Evolutionary conservation across 2,329 filamentous ascomycete species (phyloP).

Genomic region (Podosphaera xanthii): DNA sequence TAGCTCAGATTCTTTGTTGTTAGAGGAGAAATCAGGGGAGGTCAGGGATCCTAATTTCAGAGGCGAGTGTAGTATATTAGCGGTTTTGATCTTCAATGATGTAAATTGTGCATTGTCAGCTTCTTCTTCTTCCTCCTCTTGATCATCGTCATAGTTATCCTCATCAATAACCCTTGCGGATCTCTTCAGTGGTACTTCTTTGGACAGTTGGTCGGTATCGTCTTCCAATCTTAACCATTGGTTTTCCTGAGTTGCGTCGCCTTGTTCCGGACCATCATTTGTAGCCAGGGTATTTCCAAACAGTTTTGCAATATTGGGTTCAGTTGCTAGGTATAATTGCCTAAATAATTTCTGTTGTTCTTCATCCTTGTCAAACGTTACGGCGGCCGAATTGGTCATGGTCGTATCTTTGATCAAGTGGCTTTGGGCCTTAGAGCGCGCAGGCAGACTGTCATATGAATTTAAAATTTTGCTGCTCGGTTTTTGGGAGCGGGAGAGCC

Average conservation of each 20-base stretch:
- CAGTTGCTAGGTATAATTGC: constrained; percentile 53
- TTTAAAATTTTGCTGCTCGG: constrained; percentile 27
- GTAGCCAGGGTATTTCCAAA: constrained; percentile 28
- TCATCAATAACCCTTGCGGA: constrained; percentile 59
- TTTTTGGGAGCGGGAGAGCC: constrained; percentile 34
- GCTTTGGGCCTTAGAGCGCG: constrained; percentile 13
- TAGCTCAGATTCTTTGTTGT: constrained; percentile 30
- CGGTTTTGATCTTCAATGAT: constrained; percentile 27
- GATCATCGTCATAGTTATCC: constrained; percentile 71
- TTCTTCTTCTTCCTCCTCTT: constrained; percentile 52
- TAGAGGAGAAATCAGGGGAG: constrained; percentile 18
- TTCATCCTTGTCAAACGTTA: constrained; percentile 30
- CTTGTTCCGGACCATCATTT: constrained; percentile 9
- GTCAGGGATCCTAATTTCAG: constrained; percentile 46
- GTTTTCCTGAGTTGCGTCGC: constrained; percentile 13
- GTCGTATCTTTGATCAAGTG: constrained; percentile 17
- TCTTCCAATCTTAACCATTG: constrained; percentile 25
- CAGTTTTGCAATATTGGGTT: constrained; percentile 54
- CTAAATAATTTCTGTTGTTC: constrained; percentile 51
- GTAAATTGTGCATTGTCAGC: constrained; percentile 30
- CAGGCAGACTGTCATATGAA: constrained; percentile 34
- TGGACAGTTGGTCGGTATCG: constrained; percentile 27
- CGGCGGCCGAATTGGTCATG: constrained; percentile 22
- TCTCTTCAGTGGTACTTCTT: constrained; percentile 36
- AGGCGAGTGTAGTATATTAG: constrained; percentile 35